phyloP scores from a whole-genome alignment of 192 early-diverging fungal species.

The Dispira simplex region DNA sequence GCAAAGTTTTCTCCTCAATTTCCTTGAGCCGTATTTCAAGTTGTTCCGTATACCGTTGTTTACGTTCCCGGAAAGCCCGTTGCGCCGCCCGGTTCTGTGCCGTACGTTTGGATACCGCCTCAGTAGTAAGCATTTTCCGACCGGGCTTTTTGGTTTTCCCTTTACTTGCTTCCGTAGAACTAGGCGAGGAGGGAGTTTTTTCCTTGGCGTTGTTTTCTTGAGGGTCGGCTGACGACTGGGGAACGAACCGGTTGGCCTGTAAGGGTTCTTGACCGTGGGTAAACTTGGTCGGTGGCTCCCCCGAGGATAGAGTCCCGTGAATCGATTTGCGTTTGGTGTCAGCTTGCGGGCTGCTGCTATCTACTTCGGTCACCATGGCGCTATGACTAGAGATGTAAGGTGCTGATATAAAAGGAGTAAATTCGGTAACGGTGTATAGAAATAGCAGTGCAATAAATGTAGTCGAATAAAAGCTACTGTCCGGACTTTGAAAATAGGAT shows the following conservation, averaged over 20 bases:
- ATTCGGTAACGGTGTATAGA: too few species aligned
- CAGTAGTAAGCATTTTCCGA: conserved; percentile 41
- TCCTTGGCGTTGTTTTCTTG: conserved; percentile 25
- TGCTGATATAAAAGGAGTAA: too few species aligned
- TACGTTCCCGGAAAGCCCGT: conserved; percentile 77
- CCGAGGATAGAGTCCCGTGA: background rate
- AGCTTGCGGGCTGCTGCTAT: too few species aligned
- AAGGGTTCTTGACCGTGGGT: background rate
- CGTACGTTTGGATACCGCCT: conserved; percentile 47
- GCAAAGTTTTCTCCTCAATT: conserved; percentile 38
- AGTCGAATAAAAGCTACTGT: too few species aligned
- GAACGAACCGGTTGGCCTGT: background rate
- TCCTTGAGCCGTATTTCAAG: conserved; percentile 59
- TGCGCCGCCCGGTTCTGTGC: conserved; percentile 85
- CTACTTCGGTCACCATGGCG: too few species aligned
- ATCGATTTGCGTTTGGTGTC: too few species aligned
- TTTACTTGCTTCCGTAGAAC: too few species aligned
- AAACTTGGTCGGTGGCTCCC: background rate
- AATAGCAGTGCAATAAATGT: too few species aligned
- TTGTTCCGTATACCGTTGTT: conserved; percentile 62
- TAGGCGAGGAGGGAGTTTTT: too few species aligned
- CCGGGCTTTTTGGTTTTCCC: conserved; percentile 33
- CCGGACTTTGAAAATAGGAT: too few species aligned
- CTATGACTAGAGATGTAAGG: too few species aligned
- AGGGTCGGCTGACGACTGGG: conserved; percentile 15